Conservation (phyloP, 2,329 filamentous ascomycete species). For the Colletotrichum theobromicola region DNA sequence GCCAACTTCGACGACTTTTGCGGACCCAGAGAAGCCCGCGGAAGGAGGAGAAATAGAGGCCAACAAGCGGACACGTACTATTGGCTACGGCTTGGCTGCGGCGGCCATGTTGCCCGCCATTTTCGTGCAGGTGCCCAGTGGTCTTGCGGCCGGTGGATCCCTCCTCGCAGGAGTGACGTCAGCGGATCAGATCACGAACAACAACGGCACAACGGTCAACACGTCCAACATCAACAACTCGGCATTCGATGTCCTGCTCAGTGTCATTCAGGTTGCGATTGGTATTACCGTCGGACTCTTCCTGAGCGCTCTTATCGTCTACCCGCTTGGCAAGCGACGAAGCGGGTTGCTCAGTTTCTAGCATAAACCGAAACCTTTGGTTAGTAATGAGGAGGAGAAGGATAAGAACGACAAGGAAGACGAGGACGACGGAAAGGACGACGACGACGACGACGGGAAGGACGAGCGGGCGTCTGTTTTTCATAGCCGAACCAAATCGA, state of each 20-base stretch:
- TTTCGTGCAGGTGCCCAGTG: slow-evolving; percentile 72
- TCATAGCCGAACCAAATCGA: too few species aligned
- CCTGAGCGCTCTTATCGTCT: slow-evolving; percentile 59
- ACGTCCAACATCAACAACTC: slow-evolving; percentile 40
- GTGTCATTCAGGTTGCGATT: slow-evolving; percentile 66
- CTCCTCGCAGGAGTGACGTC: slow-evolving; percentile 62
- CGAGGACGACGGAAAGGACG: too few species aligned
- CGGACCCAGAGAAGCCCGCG: slow-evolving; percentile 17
- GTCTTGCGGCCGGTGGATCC: slow-evolving; percentile 65
- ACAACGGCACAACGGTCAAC: slow-evolving; percentile 38
- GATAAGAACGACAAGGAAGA: too few species aligned
- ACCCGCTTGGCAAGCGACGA: slow-evolving; percentile 61
- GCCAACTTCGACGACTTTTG: neutral
- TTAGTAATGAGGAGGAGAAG: neutral
- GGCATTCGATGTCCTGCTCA: slow-evolving; percentile 59
- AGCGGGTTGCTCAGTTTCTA: slow-evolving; percentile 57
- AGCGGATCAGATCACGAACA: slow-evolving; percentile 57
- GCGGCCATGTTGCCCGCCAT: slow-evolving; percentile 88
- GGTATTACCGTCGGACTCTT: slow-evolving; percentile 67
- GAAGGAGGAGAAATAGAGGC: slow-evolving; percentile 26
- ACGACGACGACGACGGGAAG: too few species aligned
- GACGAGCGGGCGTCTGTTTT: too few species aligned
- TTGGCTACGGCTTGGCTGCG: slow-evolving; percentile 80
- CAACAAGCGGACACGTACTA: slow-evolving; percentile 36
- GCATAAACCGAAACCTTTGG: neutral